Conservation (phyloP, 345 rosid genomes). For the Psidium friedrichsthalianum region DNA sequence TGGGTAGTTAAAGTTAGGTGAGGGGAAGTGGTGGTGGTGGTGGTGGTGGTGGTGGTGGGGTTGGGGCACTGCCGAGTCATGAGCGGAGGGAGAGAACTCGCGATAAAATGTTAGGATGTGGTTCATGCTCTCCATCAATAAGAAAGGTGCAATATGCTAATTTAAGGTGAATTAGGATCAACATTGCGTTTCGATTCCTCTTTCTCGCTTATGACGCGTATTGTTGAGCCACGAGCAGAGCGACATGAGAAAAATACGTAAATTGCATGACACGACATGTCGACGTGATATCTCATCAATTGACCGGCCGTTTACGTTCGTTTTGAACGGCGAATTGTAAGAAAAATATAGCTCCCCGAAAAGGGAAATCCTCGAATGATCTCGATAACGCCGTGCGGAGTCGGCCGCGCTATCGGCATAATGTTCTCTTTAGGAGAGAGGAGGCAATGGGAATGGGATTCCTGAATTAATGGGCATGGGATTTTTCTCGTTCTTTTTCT, state of each 20-base stretch:
- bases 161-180: too few relatives aligned
- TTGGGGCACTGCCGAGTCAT: background rate
- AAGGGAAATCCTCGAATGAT: background rate
- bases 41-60: background rate
- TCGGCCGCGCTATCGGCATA: background rate
- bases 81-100: background rate
- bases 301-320: background rate
- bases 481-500: background rate
- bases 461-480: background rate
- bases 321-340: background rate
- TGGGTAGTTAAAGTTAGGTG: constrained; percentile 15
- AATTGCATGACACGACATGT: background rate
- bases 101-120: too few relatives aligned
- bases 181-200: too few relatives aligned
- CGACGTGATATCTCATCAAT: background rate
- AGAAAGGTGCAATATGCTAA: too few relatives aligned
- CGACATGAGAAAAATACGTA: background rate
- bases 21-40: background rate
- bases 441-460: constrained; percentile 9
- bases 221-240: too few relatives aligned
- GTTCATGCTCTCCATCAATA: too few relatives aligned
- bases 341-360: background rate
- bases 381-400: background rate
- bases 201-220: too few relatives aligned
- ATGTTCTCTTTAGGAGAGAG: background rate